Percentiles rank a stretch among this genome's conserved stretches.
Conservation (phyloP, 352 stramenopile genomes). For the Poterioochromonas sp. region DNA sequence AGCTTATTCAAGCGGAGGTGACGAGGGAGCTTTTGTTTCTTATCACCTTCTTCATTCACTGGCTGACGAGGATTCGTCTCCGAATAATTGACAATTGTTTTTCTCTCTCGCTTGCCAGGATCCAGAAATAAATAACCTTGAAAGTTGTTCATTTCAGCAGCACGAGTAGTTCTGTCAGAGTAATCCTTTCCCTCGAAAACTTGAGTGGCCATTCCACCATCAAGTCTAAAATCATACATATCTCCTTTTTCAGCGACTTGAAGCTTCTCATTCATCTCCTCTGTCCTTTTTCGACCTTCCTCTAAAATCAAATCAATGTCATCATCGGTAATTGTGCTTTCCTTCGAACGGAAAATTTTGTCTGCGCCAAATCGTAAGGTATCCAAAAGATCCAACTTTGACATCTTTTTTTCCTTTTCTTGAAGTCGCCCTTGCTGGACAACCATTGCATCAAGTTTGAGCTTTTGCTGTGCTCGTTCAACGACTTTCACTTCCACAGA, state of each 20-base stretch:
- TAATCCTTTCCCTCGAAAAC: conserved; percentile 87
- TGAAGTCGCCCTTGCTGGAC: conserved; percentile 68
- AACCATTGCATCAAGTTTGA: conserved; percentile 78
- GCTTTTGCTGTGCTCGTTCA: conserved; percentile 68
- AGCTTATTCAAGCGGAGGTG: conserved; percentile 57
- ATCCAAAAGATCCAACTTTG: conserved; percentile 87
- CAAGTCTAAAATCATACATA: conserved; percentile 75
- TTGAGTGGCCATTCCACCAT: conserved; percentile 77
- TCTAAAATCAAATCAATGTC: conserved; percentile 95
- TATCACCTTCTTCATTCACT: conserved; percentile 47
- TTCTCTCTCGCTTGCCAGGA: conserved; percentile 57
- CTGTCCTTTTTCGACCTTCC: conserved; percentile 46
- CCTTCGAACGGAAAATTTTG: conserved; percentile 90
- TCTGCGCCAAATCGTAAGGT: conserved; percentile 95
- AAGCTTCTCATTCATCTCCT: conserved; percentile 45
- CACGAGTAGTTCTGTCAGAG: conserved; percentile 56
- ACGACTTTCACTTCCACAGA: conserved; percentile 94
- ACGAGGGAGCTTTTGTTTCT: conserved; percentile 55
- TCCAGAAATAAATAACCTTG: conserved; percentile 45
- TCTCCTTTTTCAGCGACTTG: conserved; percentile 64
- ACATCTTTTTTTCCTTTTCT: conserved; percentile 61
- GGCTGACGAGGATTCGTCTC: neutral
- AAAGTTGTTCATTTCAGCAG: conserved; percentile 33
- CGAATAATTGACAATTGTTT: conserved; percentile 40
- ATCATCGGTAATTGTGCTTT: conserved; percentile 87